phyloP scores from a whole-genome alignment of 768 basidiomycete species.

The Ramaria sp. region DNA sequence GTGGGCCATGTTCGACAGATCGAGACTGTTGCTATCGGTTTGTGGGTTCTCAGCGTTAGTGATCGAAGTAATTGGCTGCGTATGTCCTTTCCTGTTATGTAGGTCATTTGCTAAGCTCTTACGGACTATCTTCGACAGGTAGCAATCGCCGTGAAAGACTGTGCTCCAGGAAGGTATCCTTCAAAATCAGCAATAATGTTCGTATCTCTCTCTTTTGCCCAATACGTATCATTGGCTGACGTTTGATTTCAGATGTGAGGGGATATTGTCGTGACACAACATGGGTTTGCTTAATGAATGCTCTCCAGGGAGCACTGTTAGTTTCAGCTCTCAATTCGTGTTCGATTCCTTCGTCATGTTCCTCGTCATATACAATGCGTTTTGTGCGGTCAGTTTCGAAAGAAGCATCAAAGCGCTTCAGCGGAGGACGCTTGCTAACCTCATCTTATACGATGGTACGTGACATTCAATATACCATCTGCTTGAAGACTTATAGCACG shows the following conservation, averaged over 20 bases:
- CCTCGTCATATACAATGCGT: conserved; percentile 7
- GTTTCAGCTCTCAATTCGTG: background rate
- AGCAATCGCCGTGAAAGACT: background rate
- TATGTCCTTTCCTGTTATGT: background rate
- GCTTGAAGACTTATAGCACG: background rate
- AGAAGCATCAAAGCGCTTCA: conserved; percentile 6
- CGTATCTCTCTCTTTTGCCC: background rate
- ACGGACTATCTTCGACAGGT: background rate
- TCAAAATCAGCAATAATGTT: conserved; percentile 1
- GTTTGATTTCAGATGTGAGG: background rate
- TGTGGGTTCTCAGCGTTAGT: conserved; percentile 3
- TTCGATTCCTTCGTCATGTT: conserved; percentile 7
- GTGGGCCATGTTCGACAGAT: conserved; percentile 8
- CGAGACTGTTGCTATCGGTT: background rate
- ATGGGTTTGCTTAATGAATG: background rate
- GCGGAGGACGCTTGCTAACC: conserved; percentile 7
- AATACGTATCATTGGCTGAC: background rate
- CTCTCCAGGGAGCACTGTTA: background rate
- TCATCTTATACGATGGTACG: conserved; percentile 5
- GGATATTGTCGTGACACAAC: background rate
- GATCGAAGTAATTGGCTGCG: background rate
- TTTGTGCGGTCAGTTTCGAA: conserved; percentile 6
- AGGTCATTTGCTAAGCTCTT: too few species aligned
- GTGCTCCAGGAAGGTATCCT: background rate
- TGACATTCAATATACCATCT: background rate